Evolutionary conservation across 371 early-diverging fungal genomes (phyloP).

Genomic region (Mucor sp.): DNA sequence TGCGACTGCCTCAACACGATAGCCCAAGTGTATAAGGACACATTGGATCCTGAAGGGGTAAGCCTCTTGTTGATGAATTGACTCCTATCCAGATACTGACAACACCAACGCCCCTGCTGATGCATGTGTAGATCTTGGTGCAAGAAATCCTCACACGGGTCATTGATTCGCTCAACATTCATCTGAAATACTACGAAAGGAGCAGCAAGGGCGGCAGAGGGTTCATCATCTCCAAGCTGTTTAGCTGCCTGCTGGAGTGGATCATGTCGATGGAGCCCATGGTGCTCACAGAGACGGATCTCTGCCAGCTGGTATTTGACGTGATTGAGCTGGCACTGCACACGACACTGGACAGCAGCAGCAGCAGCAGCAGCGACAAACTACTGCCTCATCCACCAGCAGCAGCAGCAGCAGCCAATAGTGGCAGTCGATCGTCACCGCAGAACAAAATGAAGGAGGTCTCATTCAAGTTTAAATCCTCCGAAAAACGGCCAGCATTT

Average conservation of each 20-base stretch:
- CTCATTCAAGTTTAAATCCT: conserved; percentile 46
- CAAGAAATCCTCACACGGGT: conserved; percentile 68
- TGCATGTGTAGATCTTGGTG: conserved; percentile 47
- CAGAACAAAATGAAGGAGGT: conserved; percentile 35
- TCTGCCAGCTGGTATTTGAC: conserved; percentile 73
- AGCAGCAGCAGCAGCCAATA: neutral
- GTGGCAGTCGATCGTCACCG: neutral
- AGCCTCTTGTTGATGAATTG: conserved; percentile 6
- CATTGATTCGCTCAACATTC: conserved; percentile 70
- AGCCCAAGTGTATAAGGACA: conserved; percentile 60
- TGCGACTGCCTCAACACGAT: conserved; percentile 70
- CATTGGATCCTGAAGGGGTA: conserved; percentile 64
- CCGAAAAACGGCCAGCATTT: conserved; percentile 42
- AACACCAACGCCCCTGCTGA: neutral
- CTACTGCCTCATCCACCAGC: conserved; percentile 11
- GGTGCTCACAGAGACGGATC: conserved; percentile 64
- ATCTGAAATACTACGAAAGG: conserved; percentile 60
- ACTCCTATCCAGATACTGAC: neutral
- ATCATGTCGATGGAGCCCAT: conserved; percentile 68
- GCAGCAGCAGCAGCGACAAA: conserved; percentile 3
- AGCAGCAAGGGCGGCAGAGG: conserved; percentile 47
- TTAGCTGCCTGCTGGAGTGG: conserved; percentile 79
- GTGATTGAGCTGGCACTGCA: conserved; percentile 67
- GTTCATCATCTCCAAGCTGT: conserved; percentile 64
- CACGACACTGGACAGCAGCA: conserved; percentile 17